Evolutionary conservation across 768 basidiomycete species (phyloP).

Genomic region (Boletus tylopilopsis): DNA sequence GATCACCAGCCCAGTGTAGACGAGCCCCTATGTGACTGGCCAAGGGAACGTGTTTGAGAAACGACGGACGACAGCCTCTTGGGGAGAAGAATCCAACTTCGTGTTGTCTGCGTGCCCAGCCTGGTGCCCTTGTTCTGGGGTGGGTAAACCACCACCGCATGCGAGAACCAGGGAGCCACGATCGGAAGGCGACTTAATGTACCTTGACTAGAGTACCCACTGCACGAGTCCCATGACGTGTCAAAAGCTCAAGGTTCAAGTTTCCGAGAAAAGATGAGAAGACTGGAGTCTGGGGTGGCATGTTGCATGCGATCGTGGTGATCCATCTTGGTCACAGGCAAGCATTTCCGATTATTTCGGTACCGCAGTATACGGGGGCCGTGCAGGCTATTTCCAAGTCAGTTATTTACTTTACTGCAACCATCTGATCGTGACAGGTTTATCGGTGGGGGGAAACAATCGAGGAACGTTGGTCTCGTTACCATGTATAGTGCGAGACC

Average conservation of each 20-base stretch:
- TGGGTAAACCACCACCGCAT: constrained; percentile 2
- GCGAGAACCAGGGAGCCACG: not conserved
- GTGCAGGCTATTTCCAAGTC: constrained; percentile 1
- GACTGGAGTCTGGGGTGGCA: not conserved
- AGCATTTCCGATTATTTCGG: not conserved
- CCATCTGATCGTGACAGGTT: not conserved
- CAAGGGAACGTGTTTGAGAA: not conserved
- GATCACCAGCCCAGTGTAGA: constrained; percentile 1
- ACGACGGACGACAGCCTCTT: not conserved
- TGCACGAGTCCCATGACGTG: constrained; percentile 1
- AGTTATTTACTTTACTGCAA: not conserved
- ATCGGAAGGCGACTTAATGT: not conserved
- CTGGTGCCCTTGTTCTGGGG: constrained; percentile 23
- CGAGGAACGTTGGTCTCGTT: not conserved
- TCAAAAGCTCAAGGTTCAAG: not conserved
- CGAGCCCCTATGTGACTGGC: not conserved
- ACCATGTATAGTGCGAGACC: not conserved
- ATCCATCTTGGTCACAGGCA: not conserved
- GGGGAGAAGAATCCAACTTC: constrained; percentile 29
- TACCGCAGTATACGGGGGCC: constrained; percentile 1
- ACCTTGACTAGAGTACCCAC: not conserved
- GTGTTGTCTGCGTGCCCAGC: constrained; percentile 23
- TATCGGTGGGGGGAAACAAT: not conserved
- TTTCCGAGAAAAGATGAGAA: not conserved
- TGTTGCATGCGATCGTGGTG: not conserved